Evolutionary conservation across 176 grass and related monocot species (phyloP), one percentile per base, ranked within the genome.

Genomic region (Oropetium thomaeum): DNA sequence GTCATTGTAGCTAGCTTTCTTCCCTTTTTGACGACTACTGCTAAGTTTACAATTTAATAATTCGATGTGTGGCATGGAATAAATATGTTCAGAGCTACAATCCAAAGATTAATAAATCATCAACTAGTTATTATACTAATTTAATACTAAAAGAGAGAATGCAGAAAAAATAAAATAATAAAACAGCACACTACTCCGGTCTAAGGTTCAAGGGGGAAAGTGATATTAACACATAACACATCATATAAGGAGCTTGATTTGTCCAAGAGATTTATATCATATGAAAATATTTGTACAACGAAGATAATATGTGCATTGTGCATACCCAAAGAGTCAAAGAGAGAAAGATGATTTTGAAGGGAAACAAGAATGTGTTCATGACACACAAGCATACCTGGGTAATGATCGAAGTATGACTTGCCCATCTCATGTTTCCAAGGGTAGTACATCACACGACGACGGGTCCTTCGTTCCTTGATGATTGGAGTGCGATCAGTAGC

Each of bases 391-490:
- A 65, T 84, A 97, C 94, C 94, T 63, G 90, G 90, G 62, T 83
- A 64, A 25, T 8, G 13, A 81, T 93, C 90, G 58, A 91, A 90
- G 69, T 89, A 91, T 57, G 90, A 97, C 60, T 63, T 64, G 22
- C 79, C 83, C 53, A 57, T 49, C 65, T 80, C 70, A 63, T 91
- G 29, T 40, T 17, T 65, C 38, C 43, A 41, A 37, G 74, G 25
- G n/a, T 76, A 76, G 70, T 39, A 45, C 62, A 63, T 51, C 31
- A 76, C 79, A 17, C 41, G 73, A 26, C 43, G 39, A 44, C 86
- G 88, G 26, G 78, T 62, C 26, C 84, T 71, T 65, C 92, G 84
- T 71, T 58, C 57, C 49, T 85, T 85, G 10, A 80, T 45, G 14
- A 82, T 34, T 48, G 65, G 78, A 6, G 7, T 77, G 23, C 67